Conservation (phyloP, 2,329 filamentous ascomycete species). For the Westerdykella aurantiaca region DNA sequence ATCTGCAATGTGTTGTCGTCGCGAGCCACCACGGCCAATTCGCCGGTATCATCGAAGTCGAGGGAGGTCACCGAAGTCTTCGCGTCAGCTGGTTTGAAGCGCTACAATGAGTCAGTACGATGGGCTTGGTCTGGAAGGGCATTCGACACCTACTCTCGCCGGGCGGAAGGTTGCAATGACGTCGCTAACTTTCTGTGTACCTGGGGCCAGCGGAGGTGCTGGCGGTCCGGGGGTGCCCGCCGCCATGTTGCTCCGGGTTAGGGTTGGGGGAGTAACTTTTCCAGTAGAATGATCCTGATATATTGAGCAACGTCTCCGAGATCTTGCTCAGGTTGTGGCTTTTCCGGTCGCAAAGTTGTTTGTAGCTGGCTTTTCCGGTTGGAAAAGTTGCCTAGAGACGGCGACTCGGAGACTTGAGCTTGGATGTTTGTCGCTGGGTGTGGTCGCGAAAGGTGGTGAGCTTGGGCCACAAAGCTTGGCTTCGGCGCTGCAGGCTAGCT, state of each 20-base stretch:
- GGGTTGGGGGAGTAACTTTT: conserved; percentile 5
- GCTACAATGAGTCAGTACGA: conserved; percentile 24
- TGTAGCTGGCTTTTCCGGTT: no score
- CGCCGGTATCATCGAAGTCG: conserved; percentile 93
- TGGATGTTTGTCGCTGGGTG: no score
- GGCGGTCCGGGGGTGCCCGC: conserved; percentile 28
- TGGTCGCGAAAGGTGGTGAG: no score
- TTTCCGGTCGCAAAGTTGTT: no score
- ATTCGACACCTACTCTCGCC: conserved; percentile 57
- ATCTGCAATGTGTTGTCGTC: conserved; percentile 95
- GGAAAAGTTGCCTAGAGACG: no score
- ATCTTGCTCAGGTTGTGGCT: no score
- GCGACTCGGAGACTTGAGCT: no score
- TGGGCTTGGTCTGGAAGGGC: not conserved
- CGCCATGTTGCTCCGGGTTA: conserved; percentile 21
- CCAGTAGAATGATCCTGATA: not conserved
- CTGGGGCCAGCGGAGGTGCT: conserved; percentile 31
- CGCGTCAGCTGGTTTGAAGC: conserved; percentile 43
- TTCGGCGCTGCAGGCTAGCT: not conserved
- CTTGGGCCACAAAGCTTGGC: conserved; percentile 7
- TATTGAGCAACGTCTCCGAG: no score
- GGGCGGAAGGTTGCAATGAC: conserved; percentile 73
- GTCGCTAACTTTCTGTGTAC: conserved; percentile 61
- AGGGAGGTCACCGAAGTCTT: conserved; percentile 73
- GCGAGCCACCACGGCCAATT: conserved; percentile 83